Percentiles rank a stretch among this genome's conserved stretches.
These are phyloP conservation scores for Parietichytrium sp. DNA, from an alignment of 108 stramenopile species.

Conservation along the genomic window DNA sequence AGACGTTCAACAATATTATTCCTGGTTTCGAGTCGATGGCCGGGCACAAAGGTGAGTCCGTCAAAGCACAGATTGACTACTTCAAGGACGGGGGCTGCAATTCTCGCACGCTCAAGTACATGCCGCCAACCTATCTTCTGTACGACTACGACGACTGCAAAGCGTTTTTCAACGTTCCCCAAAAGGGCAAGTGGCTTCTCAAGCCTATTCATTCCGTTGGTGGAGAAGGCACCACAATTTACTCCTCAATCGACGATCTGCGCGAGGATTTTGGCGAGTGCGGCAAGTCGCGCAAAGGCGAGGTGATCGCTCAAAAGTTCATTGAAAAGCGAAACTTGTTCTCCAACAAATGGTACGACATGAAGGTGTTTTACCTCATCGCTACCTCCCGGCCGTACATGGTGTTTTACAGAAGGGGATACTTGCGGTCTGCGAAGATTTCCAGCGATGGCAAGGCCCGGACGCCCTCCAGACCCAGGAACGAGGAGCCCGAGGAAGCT, in stretches of 20 bases:
- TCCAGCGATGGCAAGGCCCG: neutral
- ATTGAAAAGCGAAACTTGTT: constrained; percentile 5
- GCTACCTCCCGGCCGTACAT: constrained; percentile 4
- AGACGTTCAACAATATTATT: neutral
- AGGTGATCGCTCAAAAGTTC: constrained; percentile 35
- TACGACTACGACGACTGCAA: constrained; percentile 36
- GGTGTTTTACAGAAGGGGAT: neutral
- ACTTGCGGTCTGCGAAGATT: neutral
- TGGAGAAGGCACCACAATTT: neutral
- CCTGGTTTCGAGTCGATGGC: constrained; percentile 23
- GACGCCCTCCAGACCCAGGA: neutral
- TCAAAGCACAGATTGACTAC: constrained; percentile 12
- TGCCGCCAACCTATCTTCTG: constrained; percentile 22
- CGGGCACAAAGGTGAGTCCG: constrained; percentile 29
- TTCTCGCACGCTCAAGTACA: constrained; percentile 7
- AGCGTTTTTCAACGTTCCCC: constrained; percentile 6
- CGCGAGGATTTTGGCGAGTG: constrained; percentile 38
- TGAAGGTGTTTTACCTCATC: constrained; percentile 27
- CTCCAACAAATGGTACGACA: constrained; percentile 32
- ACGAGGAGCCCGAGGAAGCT: neutral
- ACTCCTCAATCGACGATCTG: constrained; percentile 35
- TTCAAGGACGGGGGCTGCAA: neutral
- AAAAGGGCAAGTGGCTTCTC: constrained; percentile 22
- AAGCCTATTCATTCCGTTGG: constrained; percentile 23
- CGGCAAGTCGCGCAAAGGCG: constrained; percentile 23